phyloP scores from a whole-genome alignment of 306 rosid genomes.

The Senna siamea region DNA sequence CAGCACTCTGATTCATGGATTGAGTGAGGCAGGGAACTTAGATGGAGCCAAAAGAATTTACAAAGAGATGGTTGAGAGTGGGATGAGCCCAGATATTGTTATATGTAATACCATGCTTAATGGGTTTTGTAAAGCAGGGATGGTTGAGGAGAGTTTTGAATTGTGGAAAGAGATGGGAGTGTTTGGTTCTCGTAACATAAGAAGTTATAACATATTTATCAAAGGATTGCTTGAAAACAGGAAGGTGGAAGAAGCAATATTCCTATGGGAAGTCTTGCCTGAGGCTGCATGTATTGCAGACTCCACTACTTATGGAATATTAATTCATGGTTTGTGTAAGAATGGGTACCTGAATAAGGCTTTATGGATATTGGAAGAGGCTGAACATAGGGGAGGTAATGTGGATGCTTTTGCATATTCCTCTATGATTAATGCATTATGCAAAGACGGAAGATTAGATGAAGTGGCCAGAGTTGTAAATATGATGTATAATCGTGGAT shows the following conservation, averaged over 20 bases:
- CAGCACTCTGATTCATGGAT: constrained; percentile 79
- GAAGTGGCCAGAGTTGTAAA: constrained; percentile 58
- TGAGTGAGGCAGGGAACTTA: constrained; percentile 67
- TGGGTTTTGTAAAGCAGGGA: constrained; percentile 63
- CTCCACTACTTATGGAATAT: constrained; percentile 65
- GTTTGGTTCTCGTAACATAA: constrained; percentile 54
- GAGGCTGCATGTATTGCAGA: constrained; percentile 52
- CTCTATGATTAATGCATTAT: constrained; percentile 61
- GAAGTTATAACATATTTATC: constrained; percentile 73
- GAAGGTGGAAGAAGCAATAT: constrained; percentile 53
- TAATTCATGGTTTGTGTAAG: constrained; percentile 79
- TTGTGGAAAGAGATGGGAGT: constrained; percentile 67
- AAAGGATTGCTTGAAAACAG: constrained; percentile 71
- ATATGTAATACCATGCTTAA: constrained; percentile 71
- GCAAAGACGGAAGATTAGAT: constrained; percentile 74
- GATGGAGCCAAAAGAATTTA: constrained; percentile 68
- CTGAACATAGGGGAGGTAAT: constrained; percentile 49
- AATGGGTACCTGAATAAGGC: constrained; percentile 76
- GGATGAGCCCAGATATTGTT: constrained; percentile 64
- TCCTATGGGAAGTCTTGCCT: constrained; percentile 57
- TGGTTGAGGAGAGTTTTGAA: constrained; percentile 47
- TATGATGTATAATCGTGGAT: constrained; percentile 58
- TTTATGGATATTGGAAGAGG: constrained; percentile 61
- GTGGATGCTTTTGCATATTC: constrained; percentile 76
- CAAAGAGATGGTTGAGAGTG: constrained; percentile 59